A percentile compares a stretch with the other conserved stretches of the same genome.
These are phyloP conservation scores for Leccinum pellstonianum DNA, from an alignment of 768 basidiomycete genomes.

Conservation along the genomic window DNA sequence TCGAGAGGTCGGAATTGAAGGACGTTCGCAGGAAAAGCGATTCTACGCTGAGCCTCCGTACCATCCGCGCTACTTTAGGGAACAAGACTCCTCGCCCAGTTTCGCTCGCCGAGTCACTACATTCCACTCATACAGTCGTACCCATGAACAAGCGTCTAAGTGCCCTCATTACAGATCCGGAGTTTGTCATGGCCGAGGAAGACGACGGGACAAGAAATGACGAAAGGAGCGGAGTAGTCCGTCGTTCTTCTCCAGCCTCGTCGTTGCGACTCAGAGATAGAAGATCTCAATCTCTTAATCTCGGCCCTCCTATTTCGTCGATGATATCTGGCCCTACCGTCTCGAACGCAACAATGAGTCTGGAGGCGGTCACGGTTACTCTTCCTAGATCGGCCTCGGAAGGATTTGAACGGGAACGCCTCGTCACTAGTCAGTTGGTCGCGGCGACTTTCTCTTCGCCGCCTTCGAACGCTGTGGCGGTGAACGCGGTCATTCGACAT, in stretches of 20 bases:
- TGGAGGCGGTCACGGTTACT: constrained; percentile 31
- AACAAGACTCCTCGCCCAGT: constrained; percentile 64
- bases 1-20: constrained; percentile 46
- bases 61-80: constrained; percentile 56
- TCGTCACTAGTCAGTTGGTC: constrained; percentile 42
- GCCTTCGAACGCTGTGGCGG: constrained; percentile 18
- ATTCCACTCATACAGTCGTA: constrained; percentile 71
- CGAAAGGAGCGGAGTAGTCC: constrained; percentile 19
- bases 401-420: constrained; percentile 40
- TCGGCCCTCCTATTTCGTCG: constrained; percentile 37
- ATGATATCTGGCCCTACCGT: constrained; percentile 25
- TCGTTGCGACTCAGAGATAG: constrained; percentile 51
- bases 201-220: constrained; percentile 35
- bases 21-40: constrained; percentile 82
- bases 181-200: constrained; percentile 67
- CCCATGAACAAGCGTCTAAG: constrained; percentile 66
- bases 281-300: constrained; percentile 64
- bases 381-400: constrained; percentile 29
- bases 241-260: constrained; percentile 41
- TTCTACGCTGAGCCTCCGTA: constrained; percentile 75
- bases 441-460: constrained; percentile 40
- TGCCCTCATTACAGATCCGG: constrained; percentile 63
- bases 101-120: constrained; percentile 75
- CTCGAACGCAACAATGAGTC: constrained; percentile 31
- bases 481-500: constrained; percentile 30